Base-by-base conservation (phyloP, 768 basidiomycete genomes). In the Sutorius australiensis region DNA sequence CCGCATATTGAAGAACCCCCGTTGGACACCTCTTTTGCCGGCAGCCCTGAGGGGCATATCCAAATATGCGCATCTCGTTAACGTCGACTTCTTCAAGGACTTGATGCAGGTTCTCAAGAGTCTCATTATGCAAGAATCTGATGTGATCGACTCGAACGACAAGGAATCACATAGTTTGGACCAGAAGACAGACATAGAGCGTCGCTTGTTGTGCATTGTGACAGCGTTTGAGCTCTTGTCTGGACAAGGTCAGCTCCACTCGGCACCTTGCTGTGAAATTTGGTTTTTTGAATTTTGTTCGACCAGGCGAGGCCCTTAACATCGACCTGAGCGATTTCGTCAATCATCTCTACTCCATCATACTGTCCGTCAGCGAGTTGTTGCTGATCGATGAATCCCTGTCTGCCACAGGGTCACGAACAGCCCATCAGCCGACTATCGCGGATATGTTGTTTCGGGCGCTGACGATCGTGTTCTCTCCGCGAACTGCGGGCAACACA, bases 41-140 rank as follows among this genome's bases (percentile, higher is more conserved):
- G 81, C 89, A 31, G 95, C 94, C 39, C 77, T 99, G 57, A 86
- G 88, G 63, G 97, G 97, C 56, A 89, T 98, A 62, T 85, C 94
- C 3, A 86, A 84, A 73, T 98, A 92, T 65, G 88, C 95, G 1
- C 97, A 98, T 67, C 82, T 98, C 53, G 93, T 99, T 69, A 99
- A 97, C 71, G 82, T 98, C 61, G 95, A 99, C 69, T 98, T 99
- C 74, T 99, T 98, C 82, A 86, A 87, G 64, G 97, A 99, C 72
- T 77, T 99, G 43, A 80, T 99, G 76, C 77, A 82, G 49, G 91
- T 94, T 6, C 76, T 99, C 32, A 89, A 89, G 72, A 79, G 78
- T 53, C 80, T 95, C 53, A 82, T 95, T 61, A 64, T 74, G 47
- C 82, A 81, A 55, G 75, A 78, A 38, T 55, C 58, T 39, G 74